phyloP scores from a whole-genome alignment of 2,329 filamentous ascomycete species.

The Microdochium bolleyi region DNA sequence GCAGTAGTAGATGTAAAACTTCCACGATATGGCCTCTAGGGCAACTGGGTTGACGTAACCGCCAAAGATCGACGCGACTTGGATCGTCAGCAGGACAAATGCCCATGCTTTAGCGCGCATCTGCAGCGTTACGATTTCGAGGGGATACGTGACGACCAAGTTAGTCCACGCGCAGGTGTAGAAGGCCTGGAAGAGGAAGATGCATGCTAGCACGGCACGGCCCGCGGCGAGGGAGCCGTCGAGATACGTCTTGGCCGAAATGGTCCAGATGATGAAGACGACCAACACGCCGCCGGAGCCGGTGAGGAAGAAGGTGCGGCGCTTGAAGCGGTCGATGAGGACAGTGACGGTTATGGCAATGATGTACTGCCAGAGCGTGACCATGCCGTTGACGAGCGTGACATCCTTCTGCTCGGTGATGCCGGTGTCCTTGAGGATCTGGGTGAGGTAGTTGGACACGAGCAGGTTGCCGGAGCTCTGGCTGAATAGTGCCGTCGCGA shows the following conservation, averaged over 20 bases:
- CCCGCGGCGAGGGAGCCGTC: background rate
- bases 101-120: constrained; percentile 15
- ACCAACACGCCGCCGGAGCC: constrained; percentile 28
- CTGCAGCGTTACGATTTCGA: constrained; percentile 17
- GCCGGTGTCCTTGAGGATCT: constrained; percentile 29
- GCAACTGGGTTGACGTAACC: constrained; percentile 28
- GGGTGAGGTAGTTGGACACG: constrained; percentile 31
- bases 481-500: constrained; percentile 28
- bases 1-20: constrained; percentile 29
- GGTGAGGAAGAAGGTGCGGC: constrained; percentile 28
- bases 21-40: constrained; percentile 26
- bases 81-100: constrained; percentile 14
- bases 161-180: constrained; percentile 23
- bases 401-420: constrained; percentile 27
- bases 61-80: constrained; percentile 17
- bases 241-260: constrained; percentile 1
- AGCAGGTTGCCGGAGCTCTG: constrained; percentile 32
- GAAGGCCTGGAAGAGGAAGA: constrained; percentile 23
- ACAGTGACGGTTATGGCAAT: constrained; percentile 26
- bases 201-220: constrained; percentile 21
- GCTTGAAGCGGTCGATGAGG: constrained; percentile 26
- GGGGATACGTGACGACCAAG: constrained; percentile 17
- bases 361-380: constrained; percentile 33
- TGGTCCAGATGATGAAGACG: constrained; percentile 30
- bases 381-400: constrained; percentile 30